These are phyloP conservation scores for Lipomyces sp. DNA, from an alignment of 805 yeast species.

Conservation along the genomic window DNA sequence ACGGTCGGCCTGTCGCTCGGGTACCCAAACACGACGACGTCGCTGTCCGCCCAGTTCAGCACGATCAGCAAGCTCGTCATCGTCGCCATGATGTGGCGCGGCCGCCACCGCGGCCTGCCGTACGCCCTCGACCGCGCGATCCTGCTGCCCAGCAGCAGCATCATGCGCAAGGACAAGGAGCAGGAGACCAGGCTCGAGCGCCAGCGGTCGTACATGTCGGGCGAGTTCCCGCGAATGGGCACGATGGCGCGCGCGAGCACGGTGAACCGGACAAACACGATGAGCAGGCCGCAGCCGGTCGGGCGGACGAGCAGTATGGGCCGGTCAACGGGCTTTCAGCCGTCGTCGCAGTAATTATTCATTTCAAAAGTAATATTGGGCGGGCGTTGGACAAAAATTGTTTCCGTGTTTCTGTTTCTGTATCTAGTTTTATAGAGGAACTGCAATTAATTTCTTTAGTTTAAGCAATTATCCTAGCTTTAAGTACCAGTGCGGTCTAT, in stretches of 20 bases:
- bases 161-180: constrained; percentile 50
- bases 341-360: not conserved
- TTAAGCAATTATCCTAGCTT: too few species aligned
- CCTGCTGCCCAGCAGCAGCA: constrained; percentile 67
- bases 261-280: constrained; percentile 2
- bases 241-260: not conserved
- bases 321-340: too few species aligned
- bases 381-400: too few species aligned
- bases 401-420: too few species aligned
- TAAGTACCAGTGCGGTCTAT: too few species aligned
- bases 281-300: constrained; percentile 2
- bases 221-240: not conserved
- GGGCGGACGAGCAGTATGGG: too few species aligned
- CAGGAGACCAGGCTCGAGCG: constrained; percentile 14
- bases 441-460: too few species aligned
- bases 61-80: constrained; percentile 77
- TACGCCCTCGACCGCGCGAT: constrained; percentile 91
- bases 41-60: constrained; percentile 71
- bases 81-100: constrained; percentile 87
- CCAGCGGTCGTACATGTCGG: constrained; percentile 11
- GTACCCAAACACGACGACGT: constrained; percentile 60
- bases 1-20: constrained; percentile 93
- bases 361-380: not conserved
- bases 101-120: constrained; percentile 95
- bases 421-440: too few species aligned